Evolutionary conservation across 2,329 filamentous ascomycete genomes (phyloP).

Genomic region (Neopestalotiopsis rosae): DNA sequence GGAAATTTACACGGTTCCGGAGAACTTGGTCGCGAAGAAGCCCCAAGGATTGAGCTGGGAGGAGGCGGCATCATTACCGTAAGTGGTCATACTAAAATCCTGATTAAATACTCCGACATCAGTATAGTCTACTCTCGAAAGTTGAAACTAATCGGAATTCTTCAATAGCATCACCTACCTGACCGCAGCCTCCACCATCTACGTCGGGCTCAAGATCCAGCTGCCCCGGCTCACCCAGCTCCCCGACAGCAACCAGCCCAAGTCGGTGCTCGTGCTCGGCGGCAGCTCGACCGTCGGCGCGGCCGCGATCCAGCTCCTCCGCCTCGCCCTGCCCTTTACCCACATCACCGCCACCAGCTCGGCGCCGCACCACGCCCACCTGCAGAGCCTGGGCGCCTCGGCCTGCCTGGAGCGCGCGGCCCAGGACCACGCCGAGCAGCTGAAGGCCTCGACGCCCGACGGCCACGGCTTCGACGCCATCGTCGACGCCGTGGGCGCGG

Average conservation of each 20-base stretch:
- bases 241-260: neutral
- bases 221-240: conserved; percentile 29
- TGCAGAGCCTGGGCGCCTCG: conserved; percentile 29
- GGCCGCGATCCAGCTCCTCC: conserved; percentile 41
- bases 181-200: conserved; percentile 29
- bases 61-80: conserved; percentile 38
- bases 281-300: conserved; percentile 40
- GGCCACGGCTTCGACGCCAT: conserved; percentile 39
- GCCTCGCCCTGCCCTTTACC: conserved; percentile 34
- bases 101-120: neutral
- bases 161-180: conserved; percentile 29
- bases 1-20: conserved; percentile 30
- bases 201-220: conserved; percentile 30
- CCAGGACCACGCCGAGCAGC: conserved; percentile 22
- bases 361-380: conserved; percentile 26
- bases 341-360: conserved; percentile 40
- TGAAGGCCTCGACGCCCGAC: conserved; percentile 27
- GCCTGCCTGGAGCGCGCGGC: conserved; percentile 24
- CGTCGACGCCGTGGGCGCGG: conserved; percentile 38
- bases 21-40: conserved; percentile 32
- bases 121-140: too few species aligned
- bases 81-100: conserved; percentile 7
- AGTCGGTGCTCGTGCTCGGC: conserved; percentile 41
- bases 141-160: neutral
- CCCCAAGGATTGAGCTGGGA: conserved; percentile 34